Evolutionary conservation across 2,329 filamentous ascomycete species (phyloP), one percentile per base, ranked within the genome.

Genomic region (Colletotrichum abscissum): DNA sequence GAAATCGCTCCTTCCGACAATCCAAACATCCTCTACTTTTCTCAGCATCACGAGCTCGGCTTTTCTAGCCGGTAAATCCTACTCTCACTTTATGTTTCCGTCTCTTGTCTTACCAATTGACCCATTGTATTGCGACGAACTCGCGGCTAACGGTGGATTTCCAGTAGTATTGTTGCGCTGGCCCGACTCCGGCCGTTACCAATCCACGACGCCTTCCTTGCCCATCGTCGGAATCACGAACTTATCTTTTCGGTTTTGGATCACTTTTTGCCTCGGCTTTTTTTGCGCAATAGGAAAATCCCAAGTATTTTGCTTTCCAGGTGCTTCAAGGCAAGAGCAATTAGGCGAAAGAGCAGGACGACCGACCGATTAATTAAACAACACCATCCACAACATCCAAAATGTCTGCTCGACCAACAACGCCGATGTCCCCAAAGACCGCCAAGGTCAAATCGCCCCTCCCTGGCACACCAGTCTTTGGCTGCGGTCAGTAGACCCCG

Each of bases 401-500:
- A 9, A 89, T 89, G 87, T 80, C 87, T 65, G 80, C 82, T 42
- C 82, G 85, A 72, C 86, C 86, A 52, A 81, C 83, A n/a, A 88
- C 86, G 24, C 86, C 87, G 55, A 86, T 86, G 38, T 88, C 87
- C 38, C 87, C 87, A 35, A 90, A 90, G 80, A 88, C 87, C 80
- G 85, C 86, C 77, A 90, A 89, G 81, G 84, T 92, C 80, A 92
- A 92, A 79, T 85, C 86, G 11, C 88, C 90, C 4, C 84, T 86
- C 14, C 86, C 89, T 16, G 91, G 91, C 22, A 86, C 86, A 67
- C 90, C 91, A 57, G 83, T 91, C 77, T 92, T 89, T 77, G 91
- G 91, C 72, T 92, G 91, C 81, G 90, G 91, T 92, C 84, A 78
- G 90, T 81, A 60, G 28, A n/a, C 22, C 24, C 30, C 42, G 63